A percentile compares a stretch with the other conserved stretches of the same genome.
Conservation (phyloP, 495 filamentous ascomycete genomes). For the Paragyromitra xinjiangensis region DNA sequence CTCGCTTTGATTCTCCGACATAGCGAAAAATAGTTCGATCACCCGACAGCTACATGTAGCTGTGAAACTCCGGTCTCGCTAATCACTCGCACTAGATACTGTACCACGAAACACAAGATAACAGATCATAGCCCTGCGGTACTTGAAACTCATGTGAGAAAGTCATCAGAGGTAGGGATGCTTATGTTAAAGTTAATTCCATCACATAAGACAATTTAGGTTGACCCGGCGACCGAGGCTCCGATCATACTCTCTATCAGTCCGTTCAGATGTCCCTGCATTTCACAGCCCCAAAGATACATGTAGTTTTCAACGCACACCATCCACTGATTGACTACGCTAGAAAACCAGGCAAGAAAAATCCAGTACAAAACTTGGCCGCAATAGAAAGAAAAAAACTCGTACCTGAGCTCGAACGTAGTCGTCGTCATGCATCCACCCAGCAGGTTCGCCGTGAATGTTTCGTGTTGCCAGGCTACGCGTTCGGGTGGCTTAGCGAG, state of each 20-base stretch:
- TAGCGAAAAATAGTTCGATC: background rate
- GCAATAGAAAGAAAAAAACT: background rate
- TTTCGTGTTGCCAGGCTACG: slow-evolving; percentile 27
- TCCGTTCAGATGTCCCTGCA: background rate
- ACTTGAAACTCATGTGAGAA: background rate
- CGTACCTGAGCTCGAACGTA: background rate
- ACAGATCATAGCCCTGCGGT: background rate
- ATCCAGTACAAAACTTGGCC: background rate
- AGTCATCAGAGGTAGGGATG: background rate
- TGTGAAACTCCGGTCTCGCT: background rate
- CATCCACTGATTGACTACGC: background rate
- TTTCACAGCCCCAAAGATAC: background rate
- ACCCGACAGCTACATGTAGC: background rate
- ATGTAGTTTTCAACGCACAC: background rate
- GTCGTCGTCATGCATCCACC: slow-evolving; percentile 32
- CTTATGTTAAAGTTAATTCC: background rate
- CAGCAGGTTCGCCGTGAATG: slow-evolving; percentile 10
- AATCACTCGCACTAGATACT: background rate
- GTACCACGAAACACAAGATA: background rate
- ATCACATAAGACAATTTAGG: slow-evolving; percentile 3
- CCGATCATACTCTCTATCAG: background rate
- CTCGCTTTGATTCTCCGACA: background rate
- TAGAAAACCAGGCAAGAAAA: slow-evolving; percentile 2
- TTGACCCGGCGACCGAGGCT: background rate
- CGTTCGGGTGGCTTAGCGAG: slow-evolving; percentile 39